phyloP scores from a whole-genome alignment of 106 monocot species.

The Narthecium ossifragum region DNA sequence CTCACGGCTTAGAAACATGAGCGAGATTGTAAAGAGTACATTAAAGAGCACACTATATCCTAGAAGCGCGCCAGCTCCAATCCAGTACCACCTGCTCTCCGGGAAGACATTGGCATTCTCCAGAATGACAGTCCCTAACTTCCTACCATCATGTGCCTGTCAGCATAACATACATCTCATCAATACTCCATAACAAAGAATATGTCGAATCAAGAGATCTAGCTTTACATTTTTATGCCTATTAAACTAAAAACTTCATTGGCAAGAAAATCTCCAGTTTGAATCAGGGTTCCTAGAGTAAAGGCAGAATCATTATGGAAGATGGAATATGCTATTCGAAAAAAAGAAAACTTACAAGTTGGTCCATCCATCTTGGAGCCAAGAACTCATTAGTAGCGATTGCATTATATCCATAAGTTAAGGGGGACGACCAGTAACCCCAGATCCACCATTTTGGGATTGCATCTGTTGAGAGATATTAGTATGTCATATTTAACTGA shows the following conservation, averaged over 20 bases:
- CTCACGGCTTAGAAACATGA: slow-evolving; percentile 85
- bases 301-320: no score
- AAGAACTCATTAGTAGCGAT: slow-evolving; percentile 63
- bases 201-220: no score
- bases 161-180: not conserved
- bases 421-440: slow-evolving; percentile 64
- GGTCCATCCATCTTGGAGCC: slow-evolving; percentile 66
- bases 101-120: slow-evolving; percentile 41
- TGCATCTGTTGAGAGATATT: slow-evolving; percentile 22
- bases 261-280: no score
- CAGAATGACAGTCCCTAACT: slow-evolving; percentile 42
- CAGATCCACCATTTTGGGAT: slow-evolving; percentile 83
- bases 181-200: no score
- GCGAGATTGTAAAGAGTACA: slow-evolving; percentile 69
- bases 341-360: slow-evolving; percentile 26
- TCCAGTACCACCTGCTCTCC: slow-evolving; percentile 76
- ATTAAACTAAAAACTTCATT: no score
- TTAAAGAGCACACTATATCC: slow-evolving; percentile 84
- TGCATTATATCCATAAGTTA: slow-evolving; percentile 57
- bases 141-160: slow-evolving; percentile 19
- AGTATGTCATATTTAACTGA: not conserved
- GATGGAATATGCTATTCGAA: no score
- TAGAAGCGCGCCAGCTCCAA: slow-evolving; percentile 56
- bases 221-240: no score
- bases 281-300: no score